Conservation (phyloP, 2,329 filamentous ascomycete species). For the Pyrenophora teres region DNA sequence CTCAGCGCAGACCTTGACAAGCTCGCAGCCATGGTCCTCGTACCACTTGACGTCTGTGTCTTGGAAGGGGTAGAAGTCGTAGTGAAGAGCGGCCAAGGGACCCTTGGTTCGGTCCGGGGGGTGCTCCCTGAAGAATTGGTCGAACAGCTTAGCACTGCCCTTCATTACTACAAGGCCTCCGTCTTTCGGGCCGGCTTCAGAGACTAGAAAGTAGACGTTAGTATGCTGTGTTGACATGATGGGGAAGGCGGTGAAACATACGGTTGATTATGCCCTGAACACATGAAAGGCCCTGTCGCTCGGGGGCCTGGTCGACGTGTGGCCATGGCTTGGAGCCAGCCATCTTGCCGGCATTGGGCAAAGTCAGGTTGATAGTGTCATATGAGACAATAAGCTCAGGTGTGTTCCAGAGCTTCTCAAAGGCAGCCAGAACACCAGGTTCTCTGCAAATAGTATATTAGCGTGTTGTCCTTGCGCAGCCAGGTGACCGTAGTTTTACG, state of each 20-base stretch:
- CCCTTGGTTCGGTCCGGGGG: constrained; percentile 22
- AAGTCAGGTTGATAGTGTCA: constrained; percentile 49
- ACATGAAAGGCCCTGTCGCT: constrained; percentile 43
- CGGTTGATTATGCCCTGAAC: constrained; percentile 54
- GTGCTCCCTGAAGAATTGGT: constrained; percentile 13
- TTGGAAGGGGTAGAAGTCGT: constrained; percentile 47
- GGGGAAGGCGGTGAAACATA: constrained; percentile 37
- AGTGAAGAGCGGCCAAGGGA: constrained; percentile 8
- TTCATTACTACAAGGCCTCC: constrained; percentile 54
- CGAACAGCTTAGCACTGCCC: constrained; percentile 48
- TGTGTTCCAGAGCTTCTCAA: constrained; percentile 51
- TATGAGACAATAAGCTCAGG: constrained; percentile 38
- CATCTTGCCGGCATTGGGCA: constrained; percentile 49
- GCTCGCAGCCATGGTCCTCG: constrained; percentile 46
- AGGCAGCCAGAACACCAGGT: constrained; percentile 49
- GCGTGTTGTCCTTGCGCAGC: background rate
- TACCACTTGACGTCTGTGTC: constrained; percentile 52
- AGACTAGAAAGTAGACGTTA: constrained; percentile 3
- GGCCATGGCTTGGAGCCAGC: constrained; percentile 46
- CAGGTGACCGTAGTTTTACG: background rate
- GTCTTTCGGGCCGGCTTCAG: constrained; percentile 48
- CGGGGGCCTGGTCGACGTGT: constrained; percentile 52
- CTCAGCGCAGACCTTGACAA: constrained; percentile 49
- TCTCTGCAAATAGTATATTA: constrained; percentile 27
- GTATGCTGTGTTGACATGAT: background rate